Evolutionary conservation across 306 rosid genomes (phyloP), one percentile per base, ranked within the genome.

Genomic region (Amphicarpaea edgeworthii): DNA sequence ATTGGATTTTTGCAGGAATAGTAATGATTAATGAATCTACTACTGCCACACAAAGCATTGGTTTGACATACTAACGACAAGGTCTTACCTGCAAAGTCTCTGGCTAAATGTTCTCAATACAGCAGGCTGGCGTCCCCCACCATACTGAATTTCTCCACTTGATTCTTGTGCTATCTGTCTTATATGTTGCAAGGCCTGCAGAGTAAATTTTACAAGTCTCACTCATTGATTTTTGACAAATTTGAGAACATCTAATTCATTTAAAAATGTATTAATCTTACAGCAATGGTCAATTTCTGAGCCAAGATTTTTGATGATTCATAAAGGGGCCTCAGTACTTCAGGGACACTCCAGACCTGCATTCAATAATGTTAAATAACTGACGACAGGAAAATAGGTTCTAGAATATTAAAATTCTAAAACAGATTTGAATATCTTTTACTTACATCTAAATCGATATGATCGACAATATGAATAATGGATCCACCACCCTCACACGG

Each of bases 401-500:
- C 38, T 30, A 11, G 17, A 2, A 1, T 7, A n/a, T 10, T 16
- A 14, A 59, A 19, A 9, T 34, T 26, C 46, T 1, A 34, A 42
- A 63, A 12, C 0, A n/a, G 64, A 6, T 6, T 5, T 7, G n/a
- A 12, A 41, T 2, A 47, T 7, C 16, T 34, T n/a, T 12, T 21
- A 59, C 95, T 91, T 82, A 95, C 97, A 81, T 95, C 97, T 65
- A 95, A 79, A 77, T 95, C 92, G 11, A 95, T 77, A 42, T 95
- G 99, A 86, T 95, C 99, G 20, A 95, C 99, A 73, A 95, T 92
- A 83, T 95, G 89, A 77, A 95, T 95, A 38, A 92, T 95, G 60
- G 97, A 92, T 78, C 98, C 97, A 12, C 97, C 98, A 12, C 98
- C 98, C 78, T 95, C 98, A 16, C 97, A 95, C 3, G 97, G 97